Evolutionary conservation across 192 early-diverging fungal species (phyloP).

Genomic region (Spizellomyces punctatus): DNA sequence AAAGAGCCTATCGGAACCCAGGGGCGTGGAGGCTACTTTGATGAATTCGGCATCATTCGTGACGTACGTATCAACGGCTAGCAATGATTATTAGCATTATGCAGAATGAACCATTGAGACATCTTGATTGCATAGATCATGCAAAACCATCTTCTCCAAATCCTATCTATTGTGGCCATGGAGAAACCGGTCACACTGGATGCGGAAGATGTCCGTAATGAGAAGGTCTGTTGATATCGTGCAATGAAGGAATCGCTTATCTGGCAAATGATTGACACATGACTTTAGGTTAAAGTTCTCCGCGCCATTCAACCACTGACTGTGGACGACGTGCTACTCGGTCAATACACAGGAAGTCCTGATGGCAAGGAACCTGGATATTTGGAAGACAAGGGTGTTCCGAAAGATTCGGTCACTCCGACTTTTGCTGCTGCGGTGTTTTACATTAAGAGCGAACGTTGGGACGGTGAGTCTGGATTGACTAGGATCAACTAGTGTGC

Average conservation of each 20-base stretch:
- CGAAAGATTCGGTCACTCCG: constrained; percentile 80
- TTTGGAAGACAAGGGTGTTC: constrained; percentile 88
- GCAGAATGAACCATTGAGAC: not conserved
- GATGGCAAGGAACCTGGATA: constrained; percentile 89
- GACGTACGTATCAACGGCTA: constrained; percentile 65
- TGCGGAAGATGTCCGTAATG: constrained; percentile 92
- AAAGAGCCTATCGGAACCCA: constrained; percentile 97
- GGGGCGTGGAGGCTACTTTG: constrained; percentile 98
- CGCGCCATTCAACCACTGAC: constrained; percentile 73
- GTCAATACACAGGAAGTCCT: constrained; percentile 82
- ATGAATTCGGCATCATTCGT: constrained; percentile 98
- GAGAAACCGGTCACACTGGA: constrained; percentile 83
- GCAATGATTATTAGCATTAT: not conserved
- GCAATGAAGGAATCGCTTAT: not conserved
- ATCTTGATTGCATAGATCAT: constrained; percentile 38
- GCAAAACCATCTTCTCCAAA: constrained; percentile 85
- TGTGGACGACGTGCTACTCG: constrained; percentile 84
- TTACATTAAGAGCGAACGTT: constrained; percentile 92
- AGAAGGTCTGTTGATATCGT: constrained; percentile 59
- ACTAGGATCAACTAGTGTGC: not conserved
- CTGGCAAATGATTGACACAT: constrained; percentile 14
- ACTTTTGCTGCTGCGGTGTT: constrained; percentile 90
- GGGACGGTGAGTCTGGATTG: constrained; percentile 61
- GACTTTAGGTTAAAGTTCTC: constrained; percentile 73
- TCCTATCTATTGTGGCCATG: constrained; percentile 94